Base-by-base conservation (phyloP, 371 early-diverging fungal species). In the Apophysomyces ossiformis region DNA sequence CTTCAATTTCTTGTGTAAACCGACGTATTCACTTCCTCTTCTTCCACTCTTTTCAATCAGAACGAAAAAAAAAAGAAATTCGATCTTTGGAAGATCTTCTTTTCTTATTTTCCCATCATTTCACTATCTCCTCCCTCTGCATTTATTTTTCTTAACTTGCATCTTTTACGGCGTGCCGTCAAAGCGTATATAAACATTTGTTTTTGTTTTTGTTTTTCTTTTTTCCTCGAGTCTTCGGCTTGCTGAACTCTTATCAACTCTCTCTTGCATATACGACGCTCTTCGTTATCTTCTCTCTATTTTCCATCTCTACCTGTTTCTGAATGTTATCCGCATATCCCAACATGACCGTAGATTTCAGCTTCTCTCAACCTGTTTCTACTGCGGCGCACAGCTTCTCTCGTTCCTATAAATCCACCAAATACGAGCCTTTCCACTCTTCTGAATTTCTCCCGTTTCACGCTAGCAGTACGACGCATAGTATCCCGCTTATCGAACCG, bases 51-150 rank as follows among this genome's bases (percentile, higher is more conserved):
- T 68, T 50, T 62, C 58, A 47, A 41, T 21, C 47, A 47, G 32
- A 16, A 21, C 8, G 21, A 64, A 37, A 47, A 38, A 64, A 37
- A 47, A 41, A 44, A 60, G 58, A 58, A 59, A 65, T 67, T 67
- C 47, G 71, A 70, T 70, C 70, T 70, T 70, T 70, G 70, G 15
- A 66, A 70, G 70, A 63, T 70, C 70, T 63, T 68, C 58, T 68
- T 57, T 57, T 61, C 60, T 41, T 15, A n/a, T 45, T 37, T 39
- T 26, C 56, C 18, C 21, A 7, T 57, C 32, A 7, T 18, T 41
- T 32, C 54, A 50, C 35, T 18, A 7, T 47, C 47, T 47, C 4
- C 47, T 21, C 54, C n/a, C 21, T 50, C 21, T 18, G 32, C 32
- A 26, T 26, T 26, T 26, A 3, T 26, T 26, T 26, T 26, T 26